These are phyloP conservation scores for Zymoseptoria tritici DNA, from an alignment of 2,329 filamentous ascomycete species.

Conservation along the genomic window DNA sequence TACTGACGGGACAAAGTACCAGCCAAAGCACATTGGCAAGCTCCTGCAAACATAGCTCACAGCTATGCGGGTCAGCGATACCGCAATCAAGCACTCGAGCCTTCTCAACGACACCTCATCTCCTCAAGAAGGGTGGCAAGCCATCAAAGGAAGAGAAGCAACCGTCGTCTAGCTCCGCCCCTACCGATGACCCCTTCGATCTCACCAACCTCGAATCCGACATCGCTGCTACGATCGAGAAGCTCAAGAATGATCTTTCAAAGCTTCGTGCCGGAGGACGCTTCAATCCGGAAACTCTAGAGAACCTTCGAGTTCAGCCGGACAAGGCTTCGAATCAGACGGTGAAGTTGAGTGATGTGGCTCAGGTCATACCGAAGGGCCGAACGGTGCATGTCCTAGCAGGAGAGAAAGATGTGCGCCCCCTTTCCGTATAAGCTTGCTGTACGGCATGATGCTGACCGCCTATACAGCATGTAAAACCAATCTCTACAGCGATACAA, in stretches of 20 bases:
- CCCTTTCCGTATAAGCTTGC: background rate
- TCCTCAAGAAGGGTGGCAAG: conserved; percentile 49
- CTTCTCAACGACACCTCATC: conserved; percentile 38
- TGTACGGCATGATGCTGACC: conserved; percentile 7
- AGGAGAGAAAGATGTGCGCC: conserved; percentile 55
- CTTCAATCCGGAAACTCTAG: conserved; percentile 55
- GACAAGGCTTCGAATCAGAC: conserved; percentile 45
- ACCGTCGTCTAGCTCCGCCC: conserved; percentile 19
- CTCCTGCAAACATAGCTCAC: background rate
- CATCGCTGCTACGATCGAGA: conserved; percentile 48
- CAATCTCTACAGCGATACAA: conserved; percentile 47
- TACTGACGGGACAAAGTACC: background rate
- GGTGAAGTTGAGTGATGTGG: conserved; percentile 53
- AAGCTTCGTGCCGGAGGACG: conserved; percentile 56
- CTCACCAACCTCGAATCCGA: conserved; percentile 50
- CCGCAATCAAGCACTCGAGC: background rate
- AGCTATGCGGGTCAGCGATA: background rate
- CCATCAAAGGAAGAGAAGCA: conserved; percentile 35
- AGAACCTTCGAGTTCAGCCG: conserved; percentile 53
- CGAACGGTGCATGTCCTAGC: conserved; percentile 55
- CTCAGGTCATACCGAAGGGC: conserved; percentile 60
- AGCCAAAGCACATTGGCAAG: background rate
- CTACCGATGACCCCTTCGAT: conserved; percentile 52
- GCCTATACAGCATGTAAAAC: conserved; percentile 45
- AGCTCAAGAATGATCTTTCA: conserved; percentile 53